Evolutionary conservation across 2,329 filamentous ascomycete genomes (phyloP).

Genomic region (Phoma sp.): DNA sequence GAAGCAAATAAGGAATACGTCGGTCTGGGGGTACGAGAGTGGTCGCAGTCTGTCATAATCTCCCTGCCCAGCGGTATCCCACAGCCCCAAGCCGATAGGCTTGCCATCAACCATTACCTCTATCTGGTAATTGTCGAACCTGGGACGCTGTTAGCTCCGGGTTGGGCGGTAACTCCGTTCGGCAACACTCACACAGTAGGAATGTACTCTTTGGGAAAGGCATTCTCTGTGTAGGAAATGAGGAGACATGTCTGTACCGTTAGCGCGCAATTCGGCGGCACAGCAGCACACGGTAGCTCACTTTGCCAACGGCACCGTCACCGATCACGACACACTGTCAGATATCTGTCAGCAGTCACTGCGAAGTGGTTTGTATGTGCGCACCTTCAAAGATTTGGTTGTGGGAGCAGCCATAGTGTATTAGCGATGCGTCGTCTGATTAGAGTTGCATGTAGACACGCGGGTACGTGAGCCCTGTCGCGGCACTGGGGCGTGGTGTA

Average conservation of each 20-base stretch:
- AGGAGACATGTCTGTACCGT: slow-evolving; percentile 86
- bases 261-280: slow-evolving; percentile 30
- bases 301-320: slow-evolving; percentile 99
- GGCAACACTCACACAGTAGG: slow-evolving; percentile 82
- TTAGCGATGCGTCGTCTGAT: slow-evolving; percentile 33
- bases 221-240: slow-evolving; percentile 99
- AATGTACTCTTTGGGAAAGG: slow-evolving; percentile 99
- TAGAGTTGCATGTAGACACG: slow-evolving; percentile 30
- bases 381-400: slow-evolving; percentile 91
- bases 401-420: slow-evolving; percentile 75
- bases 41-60: slow-evolving; percentile 96
- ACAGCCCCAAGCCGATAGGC: slow-evolving; percentile 93
- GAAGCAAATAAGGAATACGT: slow-evolving; percentile 98
- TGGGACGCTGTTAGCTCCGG: slow-evolving; percentile 52
- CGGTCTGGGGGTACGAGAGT: slow-evolving; percentile 96
- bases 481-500: slow-evolving; percentile 25
- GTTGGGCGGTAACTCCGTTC: slow-evolving; percentile 9
- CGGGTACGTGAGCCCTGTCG: slow-evolving; percentile 27
- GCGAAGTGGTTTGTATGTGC: no score
- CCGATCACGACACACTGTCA: slow-evolving; percentile 79
- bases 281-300: slow-evolving; percentile 57
- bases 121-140: slow-evolving; percentile 98
- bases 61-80: slow-evolving; percentile 99
- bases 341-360: not conserved
- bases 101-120: slow-evolving; percentile 99